These are phyloP conservation scores for Handroanthus guayacan DNA, from an alignment of 257 asterid genomes.

Conservation along the genomic window DNA sequence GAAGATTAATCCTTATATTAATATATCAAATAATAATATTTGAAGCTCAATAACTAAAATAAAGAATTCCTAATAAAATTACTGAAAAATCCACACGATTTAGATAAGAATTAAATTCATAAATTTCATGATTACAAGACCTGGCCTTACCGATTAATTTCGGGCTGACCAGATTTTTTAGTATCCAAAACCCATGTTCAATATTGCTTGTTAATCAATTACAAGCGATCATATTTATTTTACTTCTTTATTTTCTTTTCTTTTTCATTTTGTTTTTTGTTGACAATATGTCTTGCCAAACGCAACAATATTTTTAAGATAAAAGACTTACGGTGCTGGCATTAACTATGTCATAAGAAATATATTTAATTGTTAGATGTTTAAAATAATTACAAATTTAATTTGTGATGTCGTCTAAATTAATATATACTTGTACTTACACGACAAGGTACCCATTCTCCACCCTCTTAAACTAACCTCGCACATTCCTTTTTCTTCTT, in stretches of 20 bases:
- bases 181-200: background rate
- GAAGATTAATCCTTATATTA: too few relatives aligned
- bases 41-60: too few relatives aligned
- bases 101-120: too few relatives aligned
- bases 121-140: too few relatives aligned
- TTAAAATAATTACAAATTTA: background rate
- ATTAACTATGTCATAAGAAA: background rate
- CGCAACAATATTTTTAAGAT: background rate
- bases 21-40: too few relatives aligned
- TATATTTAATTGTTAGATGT: conserved; percentile 7
- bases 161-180: too few relatives aligned
- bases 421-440: conserved; percentile 20
- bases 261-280: background rate
- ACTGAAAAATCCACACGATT: too few relatives aligned
- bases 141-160: too few relatives aligned
- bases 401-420: conserved; percentile 1
- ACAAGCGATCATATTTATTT: background rate
- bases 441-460: conserved; percentile 31
- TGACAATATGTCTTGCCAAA: background rate
- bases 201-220: conserved; percentile 12
- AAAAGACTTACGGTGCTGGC: background rate
- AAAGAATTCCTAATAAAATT: too few relatives aligned
- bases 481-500: background rate
- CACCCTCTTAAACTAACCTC: background rate
- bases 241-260: background rate